phyloP scores from a whole-genome alignment of 2,329 filamentous ascomycete species.

The Diplodia scrobiculata region DNA sequence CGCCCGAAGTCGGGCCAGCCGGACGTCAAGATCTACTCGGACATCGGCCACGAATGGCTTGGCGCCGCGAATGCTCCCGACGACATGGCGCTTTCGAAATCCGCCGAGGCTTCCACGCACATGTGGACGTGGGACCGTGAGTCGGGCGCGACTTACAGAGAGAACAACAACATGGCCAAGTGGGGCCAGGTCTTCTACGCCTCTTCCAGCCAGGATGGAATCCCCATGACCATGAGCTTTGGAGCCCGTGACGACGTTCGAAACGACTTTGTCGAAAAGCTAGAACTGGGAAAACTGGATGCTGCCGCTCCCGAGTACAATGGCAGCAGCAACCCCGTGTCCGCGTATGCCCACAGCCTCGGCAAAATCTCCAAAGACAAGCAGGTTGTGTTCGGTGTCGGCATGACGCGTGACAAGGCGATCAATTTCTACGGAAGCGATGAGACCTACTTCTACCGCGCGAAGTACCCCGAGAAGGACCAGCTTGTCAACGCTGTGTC shows the following conservation, averaged over 20 bases:
- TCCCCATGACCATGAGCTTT: slow-evolving; percentile 24
- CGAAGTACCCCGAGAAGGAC: slow-evolving; percentile 35
- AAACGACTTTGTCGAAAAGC: background rate
- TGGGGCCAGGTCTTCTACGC: slow-evolving; percentile 50
- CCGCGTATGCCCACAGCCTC: slow-evolving; percentile 42
- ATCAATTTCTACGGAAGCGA: slow-evolving; percentile 48
- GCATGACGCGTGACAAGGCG: slow-evolving; percentile 45
- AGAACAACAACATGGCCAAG: slow-evolving; percentile 47
- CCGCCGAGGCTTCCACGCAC: slow-evolving; percentile 33
- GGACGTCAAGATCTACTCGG: slow-evolving; percentile 47
- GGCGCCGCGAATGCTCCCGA: slow-evolving; percentile 36
- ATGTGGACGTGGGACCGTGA: slow-evolving; percentile 42
- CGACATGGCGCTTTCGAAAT: slow-evolving; percentile 34
- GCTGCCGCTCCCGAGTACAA: slow-evolving; percentile 26
- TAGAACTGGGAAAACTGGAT: slow-evolving; percentile 38
- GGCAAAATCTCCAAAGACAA: slow-evolving; percentile 37
- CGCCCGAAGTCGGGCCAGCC: slow-evolving; percentile 31
- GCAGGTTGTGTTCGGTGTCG: slow-evolving; percentile 48
- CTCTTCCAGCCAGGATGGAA: slow-evolving; percentile 31
- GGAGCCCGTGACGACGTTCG: slow-evolving; percentile 21
- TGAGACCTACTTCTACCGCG: slow-evolving; percentile 47
- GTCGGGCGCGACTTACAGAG: slow-evolving; percentile 39
- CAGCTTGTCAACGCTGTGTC: slow-evolving; percentile 42
- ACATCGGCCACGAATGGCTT: slow-evolving; percentile 51
- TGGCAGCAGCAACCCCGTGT: slow-evolving; percentile 34